These are phyloP conservation scores for Helianthus annuus DNA, from an alignment of 129 eudicot genomes.

Conservation along the genomic window HanXRQr2.0-SUNRISE NC_035440.2:92671643-92672142, in stretches of 20 bases:
- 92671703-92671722: conserved; percentile 89
- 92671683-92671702: conserved; percentile 54
- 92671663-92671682: not conserved
- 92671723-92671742: conserved; percentile 89
- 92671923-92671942: conserved; percentile 3
- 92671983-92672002: not conserved
- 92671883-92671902: not conserved
- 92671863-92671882: not conserved
- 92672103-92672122: too few relatives aligned
- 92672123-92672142: too few relatives aligned
- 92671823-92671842: not conserved
- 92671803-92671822: not conserved
- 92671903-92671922: not conserved
- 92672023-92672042: not conserved
- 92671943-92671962: not conserved
- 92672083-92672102: too few relatives aligned
- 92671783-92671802: conserved; percentile 75
- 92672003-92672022: not conserved
- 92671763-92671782: conserved; percentile 64
- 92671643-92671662: conserved; percentile 1
- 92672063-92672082: too few relatives aligned
- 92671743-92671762: conserved; percentile 71
- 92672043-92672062: too few relatives aligned
- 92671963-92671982: not conserved
- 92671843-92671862: not conserved